Conservation (phyloP, 139 green algal species). For the Closterium sp. region DNA sequence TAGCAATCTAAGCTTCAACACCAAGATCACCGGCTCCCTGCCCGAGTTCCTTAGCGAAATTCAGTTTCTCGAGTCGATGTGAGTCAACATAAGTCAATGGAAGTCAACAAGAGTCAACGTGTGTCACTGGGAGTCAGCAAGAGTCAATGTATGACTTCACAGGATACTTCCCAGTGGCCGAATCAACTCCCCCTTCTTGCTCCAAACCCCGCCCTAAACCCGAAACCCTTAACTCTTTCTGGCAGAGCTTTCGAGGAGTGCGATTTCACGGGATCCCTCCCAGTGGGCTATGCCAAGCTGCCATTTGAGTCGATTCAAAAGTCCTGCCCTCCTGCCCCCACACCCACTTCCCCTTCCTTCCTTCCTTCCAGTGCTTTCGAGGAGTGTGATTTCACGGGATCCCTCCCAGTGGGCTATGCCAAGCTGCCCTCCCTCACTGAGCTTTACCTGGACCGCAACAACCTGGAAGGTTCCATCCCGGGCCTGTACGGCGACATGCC, state of each 20-base stretch:
- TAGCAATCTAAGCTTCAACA: too few relatives aligned
- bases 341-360: background rate
- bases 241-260: background rate
- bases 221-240: too few relatives aligned
- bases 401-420: background rate
- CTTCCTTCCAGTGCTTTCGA: background rate
- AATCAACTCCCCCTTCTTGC: too few relatives aligned
- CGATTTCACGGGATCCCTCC: background rate
- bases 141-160: too few relatives aligned
- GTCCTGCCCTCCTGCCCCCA: background rate
- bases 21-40: too few relatives aligned
- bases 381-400: background rate
- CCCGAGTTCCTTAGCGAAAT: background rate
- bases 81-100: background rate
- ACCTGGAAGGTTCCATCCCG: background rate
- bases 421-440: background rate
- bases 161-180: too few relatives aligned
- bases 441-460: background rate
- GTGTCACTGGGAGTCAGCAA: too few relatives aligned
- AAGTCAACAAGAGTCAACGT: too few relatives aligned
- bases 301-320: background rate
- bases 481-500: background rate
- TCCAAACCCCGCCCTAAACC: too few relatives aligned
- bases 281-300: background rate
- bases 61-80: background rate